Base-by-base conservation (phyloP, 345 rosid genomes). In the Salix dunnii region DNA sequence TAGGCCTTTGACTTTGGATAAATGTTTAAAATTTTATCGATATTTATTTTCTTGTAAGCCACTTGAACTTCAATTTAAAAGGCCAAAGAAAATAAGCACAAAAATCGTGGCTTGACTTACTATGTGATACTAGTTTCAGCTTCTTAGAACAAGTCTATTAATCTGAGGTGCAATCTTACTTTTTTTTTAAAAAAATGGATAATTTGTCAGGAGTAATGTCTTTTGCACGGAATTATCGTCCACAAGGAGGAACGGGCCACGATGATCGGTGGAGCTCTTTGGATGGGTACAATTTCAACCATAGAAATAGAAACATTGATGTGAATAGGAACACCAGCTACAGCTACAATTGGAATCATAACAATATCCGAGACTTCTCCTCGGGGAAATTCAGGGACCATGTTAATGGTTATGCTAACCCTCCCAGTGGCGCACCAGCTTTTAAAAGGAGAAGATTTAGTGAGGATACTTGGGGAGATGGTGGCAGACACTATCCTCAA, bases 361-460 rank as follows among this genome's bases (percentile, higher is more conserved):
- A 65, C 66, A 72, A 71, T 74, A 42, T 71, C 69, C 72, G 65
- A 1, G 89, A 77, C 33, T 77, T 55, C 64, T 60, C 81, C 64
- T 64, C 80, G 0, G 76, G 84, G 72, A 88, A 82, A 74, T 79
- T 68, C 72, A 81, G 84, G 78, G 89, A 83, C 46, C 72, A 67
- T 68, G 16, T 62, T n/a, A 68, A 76, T 67, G 70, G 78, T 68
- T 76, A 78, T 78, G 71, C 73, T 58, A 82, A 86, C 76, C 81
- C 77, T 68, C 70, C 81, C 6, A 83, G 53, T 67, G 81, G 70
- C 36, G 88, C 85, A 4, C 90, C 89, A 0, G 78, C 90, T 31
- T 27, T 79, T 38, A 91, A 91, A 74, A 86, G 92, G 81, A 88
- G 97, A 70, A 91, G 86, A 79, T 86, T 84, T 70, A 83, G 90